phyloP scores from a whole-genome alignment of 805 yeast species.

The Pichia occidentalis region DNA sequence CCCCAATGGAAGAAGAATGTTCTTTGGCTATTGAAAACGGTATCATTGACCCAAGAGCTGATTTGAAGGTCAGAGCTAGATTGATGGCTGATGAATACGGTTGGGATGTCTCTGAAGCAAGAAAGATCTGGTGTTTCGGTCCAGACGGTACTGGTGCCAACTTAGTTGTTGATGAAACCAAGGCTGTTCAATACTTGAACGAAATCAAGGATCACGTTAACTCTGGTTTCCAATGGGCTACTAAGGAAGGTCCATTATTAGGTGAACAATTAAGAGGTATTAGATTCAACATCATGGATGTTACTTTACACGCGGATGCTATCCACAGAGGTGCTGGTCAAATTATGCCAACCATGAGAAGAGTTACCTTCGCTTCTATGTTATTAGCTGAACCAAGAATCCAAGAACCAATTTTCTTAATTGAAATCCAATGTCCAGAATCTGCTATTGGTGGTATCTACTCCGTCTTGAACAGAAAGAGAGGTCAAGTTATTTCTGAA shows the following conservation, averaged over 20 bases:
- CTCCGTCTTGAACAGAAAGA: constrained; percentile 98
- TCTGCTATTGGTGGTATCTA: constrained; percentile 99
- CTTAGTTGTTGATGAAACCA: constrained; percentile 98
- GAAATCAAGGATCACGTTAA: constrained; percentile 99
- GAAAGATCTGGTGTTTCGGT: constrained; percentile 99
- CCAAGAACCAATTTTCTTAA: constrained; percentile 98
- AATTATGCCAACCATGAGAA: constrained; percentile 99
- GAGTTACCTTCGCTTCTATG: constrained; percentile 98
- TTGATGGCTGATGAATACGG: constrained; percentile 97
- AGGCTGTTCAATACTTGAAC: constrained; percentile 98
- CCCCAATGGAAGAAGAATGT: constrained; percentile 92
- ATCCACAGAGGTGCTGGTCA: constrained; percentile 99
- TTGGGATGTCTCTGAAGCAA: constrained; percentile 99
- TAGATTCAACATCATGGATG: constrained; percentile 97
- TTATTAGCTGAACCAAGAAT: constrained; percentile 97
- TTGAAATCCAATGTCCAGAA: constrained; percentile 99
- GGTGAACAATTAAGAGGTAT: constrained; percentile 96
- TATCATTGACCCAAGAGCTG: constrained; percentile 90
- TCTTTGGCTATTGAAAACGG: constrained; percentile 89
- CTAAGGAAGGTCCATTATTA: constrained; percentile 98
- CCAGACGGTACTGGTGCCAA: constrained; percentile 99
- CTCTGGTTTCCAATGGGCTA: constrained; percentile 99
- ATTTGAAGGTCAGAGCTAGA: constrained; percentile 99
- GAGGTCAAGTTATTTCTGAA: constrained; percentile 99
- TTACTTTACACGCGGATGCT: constrained; percentile 99